Base-by-base conservation (phyloP, 1,284 basidiomycete genomes). In the Fomitopsis betulina region DNA sequence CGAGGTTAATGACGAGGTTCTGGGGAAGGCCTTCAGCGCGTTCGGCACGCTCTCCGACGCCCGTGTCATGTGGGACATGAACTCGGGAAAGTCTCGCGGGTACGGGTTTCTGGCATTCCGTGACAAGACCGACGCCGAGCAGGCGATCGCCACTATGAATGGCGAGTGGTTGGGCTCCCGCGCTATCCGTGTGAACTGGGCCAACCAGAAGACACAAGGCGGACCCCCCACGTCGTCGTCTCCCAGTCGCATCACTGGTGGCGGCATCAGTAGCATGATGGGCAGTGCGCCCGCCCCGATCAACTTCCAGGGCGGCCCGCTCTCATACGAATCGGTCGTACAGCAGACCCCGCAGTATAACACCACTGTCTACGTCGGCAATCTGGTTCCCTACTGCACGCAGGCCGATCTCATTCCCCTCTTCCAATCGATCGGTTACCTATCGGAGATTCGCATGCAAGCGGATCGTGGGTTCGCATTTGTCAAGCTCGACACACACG, bases 1-100 rank as follows among this genome's bases (percentile, higher is more conserved):
- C 12, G 96, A 99, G 72, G 95, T 99, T 70, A 98, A 94, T 73
- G 96, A 99, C 71, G 93, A 95, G n/a, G 91, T 96, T 55, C 86
- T 99, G 57, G 90, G 80, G 55, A 96, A 98, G 76, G 96, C 96
- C 17, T 99, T 99, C 78, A 87, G 85, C 65, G 92, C 93, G 40
- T 98, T 98, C 72, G 93, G 94, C 38, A 93, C 90, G 58, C 82
- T 99, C 74, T 95, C 92, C 59, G 96, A 99, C 73, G 96, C 96
- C 52, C 86, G 96, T 51, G 96, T 99, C 65, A 99, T 99, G 96
- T 98, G 96, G 94, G 96, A 99, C 74, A 96, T 97, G 93, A 96
- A 96, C 79, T 97, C 94, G 58, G 96, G 96, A 65, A 98, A 98
- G 79, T 96, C 93, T 70, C 87, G 93, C 67, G 93, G 94, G 43